phyloP scores from a whole-genome alignment of 495 filamentous ascomycete species.

The Trypethelium eluteriae region DNA sequence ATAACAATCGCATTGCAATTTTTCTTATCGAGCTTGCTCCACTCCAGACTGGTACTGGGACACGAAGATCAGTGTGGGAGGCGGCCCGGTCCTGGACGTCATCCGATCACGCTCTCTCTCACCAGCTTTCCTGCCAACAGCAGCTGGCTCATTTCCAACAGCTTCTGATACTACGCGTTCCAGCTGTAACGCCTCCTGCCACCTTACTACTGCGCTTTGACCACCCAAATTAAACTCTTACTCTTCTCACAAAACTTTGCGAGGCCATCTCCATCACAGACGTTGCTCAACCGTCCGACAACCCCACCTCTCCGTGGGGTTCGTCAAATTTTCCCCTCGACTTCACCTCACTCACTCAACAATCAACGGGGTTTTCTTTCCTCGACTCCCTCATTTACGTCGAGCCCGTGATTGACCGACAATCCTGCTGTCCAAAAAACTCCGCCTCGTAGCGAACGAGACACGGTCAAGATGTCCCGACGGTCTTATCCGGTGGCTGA shows the following conservation, averaged over 20 bases:
- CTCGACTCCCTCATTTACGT: slow-evolving; percentile 12
- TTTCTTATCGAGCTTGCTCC: too few relatives aligned
- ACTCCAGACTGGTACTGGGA: neutral
- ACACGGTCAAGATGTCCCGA: slow-evolving; percentile 24
- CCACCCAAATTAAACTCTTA: neutral
- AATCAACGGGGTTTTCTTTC: neutral
- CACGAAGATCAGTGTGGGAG: neutral
- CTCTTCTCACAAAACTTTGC: neutral
- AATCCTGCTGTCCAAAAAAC: neutral
- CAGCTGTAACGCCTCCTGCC: slow-evolving; percentile 5
- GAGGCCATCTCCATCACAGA: neutral
- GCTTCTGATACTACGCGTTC: neutral
- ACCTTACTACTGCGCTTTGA: neutral
- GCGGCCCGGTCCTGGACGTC: slow-evolving; percentile 9
- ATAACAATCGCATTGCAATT: neutral
- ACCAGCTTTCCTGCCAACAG: neutral
- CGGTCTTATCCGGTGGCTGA: slow-evolving; percentile 35
- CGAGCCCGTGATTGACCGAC: neutral
- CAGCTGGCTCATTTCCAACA: neutral
- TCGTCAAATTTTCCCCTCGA: slow-evolving; percentile 4
- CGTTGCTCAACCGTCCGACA: slow-evolving; percentile 1
- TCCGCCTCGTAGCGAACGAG: neutral
- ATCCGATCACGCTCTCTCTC: neutral
- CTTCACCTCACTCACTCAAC: neutral
- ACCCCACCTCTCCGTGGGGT: slow-evolving; percentile 9